These are phyloP conservation scores for Geosmithia flava DNA, from an alignment of 2,329 filamentous ascomycete genomes.

Conservation along the genomic window DNA sequence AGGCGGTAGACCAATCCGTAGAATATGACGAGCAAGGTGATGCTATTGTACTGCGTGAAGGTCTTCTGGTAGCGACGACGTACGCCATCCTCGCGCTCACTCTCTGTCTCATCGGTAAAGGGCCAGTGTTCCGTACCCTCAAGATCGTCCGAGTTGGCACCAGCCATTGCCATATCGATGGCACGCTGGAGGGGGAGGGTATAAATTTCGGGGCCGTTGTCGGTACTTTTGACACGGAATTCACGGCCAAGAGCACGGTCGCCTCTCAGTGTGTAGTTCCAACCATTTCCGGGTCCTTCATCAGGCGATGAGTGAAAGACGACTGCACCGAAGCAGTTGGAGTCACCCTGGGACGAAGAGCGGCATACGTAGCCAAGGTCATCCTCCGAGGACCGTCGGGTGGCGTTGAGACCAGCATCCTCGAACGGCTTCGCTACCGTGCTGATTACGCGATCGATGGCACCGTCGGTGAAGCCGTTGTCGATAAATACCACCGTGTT, in stretches of 20 bases:
- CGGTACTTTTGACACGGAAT: constrained; percentile 40
- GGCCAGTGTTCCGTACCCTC: constrained; percentile 13
- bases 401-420: constrained; percentile 12
- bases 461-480: constrained; percentile 52
- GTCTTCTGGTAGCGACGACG: constrained; percentile 56
- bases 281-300: constrained; percentile 36
- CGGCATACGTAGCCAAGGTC: constrained; percentile 36
- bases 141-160: constrained; percentile 3
- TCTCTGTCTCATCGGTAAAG: constrained; percentile 49
- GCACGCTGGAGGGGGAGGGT: constrained; percentile 56
- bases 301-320: constrained; percentile 58
- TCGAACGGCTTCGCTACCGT: constrained; percentile 12
- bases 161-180: constrained; percentile 49
- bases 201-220: constrained; percentile 55
- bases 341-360: constrained; percentile 49
- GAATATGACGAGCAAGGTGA: constrained; percentile 64
- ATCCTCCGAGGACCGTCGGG: constrained; percentile 8
- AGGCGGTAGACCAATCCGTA: constrained; percentile 79
- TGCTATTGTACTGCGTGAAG: constrained; percentile 65
- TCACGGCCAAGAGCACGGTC: constrained; percentile 43
- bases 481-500: constrained; percentile 64
- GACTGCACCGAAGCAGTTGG: constrained; percentile 59
- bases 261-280: constrained; percentile 64
- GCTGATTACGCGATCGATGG: constrained; percentile 57
- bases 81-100: constrained; percentile 54